Base-by-base conservation (phyloP, 495 filamentous ascomycete genomes). In the Tetracladium setigerum region DNA sequence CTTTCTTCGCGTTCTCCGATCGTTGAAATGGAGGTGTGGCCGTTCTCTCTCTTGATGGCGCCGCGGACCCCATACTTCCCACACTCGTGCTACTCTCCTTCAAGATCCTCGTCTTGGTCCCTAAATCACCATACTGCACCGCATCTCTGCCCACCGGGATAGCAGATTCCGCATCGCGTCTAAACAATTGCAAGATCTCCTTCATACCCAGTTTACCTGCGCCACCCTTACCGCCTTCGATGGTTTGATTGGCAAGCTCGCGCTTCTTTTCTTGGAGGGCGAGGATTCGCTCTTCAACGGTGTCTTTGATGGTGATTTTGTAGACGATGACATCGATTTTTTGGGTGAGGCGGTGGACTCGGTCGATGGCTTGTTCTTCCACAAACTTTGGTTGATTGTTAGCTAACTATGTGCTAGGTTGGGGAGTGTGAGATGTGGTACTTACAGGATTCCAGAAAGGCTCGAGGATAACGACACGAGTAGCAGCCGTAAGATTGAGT, bases 361-460 rank as follows among this genome's bases (percentile, higher is more conserved):
- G 89, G 62, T 98, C 92, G 55, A 98, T 98, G 9, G 92, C 92
- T 73, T 97, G 92, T 63, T 96, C 92, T 74, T 98, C 92, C 19
- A 97, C 86, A 55, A 98, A 98, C 69, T 85, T 44, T 18, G 9
- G 15, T 11, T 31, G 27, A 15, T 43, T 50, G 54, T 31, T 43
- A 52, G 22, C 22, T 8, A 49, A 33, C 30, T n/a, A n/a, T n/a
- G n/a, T n/a, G n/a, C n/a, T 30, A 30, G 4, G 42, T 24, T 31
- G 7, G n/a, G 18, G 22, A 27, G 18, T 14, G 11, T 5, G 37
- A 38, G 43, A 39, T 16, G 22, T 40, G 41, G 18, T 33, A 72
- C 80, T 65, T 74, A 85, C 81, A 38, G 92, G 86, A 66, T 98
- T 98, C 92, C 92, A 98, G 65, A 97, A 98, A 0, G 92, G 92